Percentiles rank a stretch among this genome's conserved stretches.
Conservation (phyloP, 805 yeast genomes). For the Danielia reshetovae region DNA sequence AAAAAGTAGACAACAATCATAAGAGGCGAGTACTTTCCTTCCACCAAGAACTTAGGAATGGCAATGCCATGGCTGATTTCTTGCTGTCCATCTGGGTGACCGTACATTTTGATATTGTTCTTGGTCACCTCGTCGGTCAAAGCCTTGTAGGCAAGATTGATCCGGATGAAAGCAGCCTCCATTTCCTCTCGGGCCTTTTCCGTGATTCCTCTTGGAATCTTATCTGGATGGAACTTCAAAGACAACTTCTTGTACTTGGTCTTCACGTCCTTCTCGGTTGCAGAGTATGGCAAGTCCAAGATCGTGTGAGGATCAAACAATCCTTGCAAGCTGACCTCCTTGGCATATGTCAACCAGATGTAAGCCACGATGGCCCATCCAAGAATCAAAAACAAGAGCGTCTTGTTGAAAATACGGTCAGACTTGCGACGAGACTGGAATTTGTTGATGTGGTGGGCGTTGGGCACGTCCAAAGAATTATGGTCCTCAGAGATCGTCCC, state of each 20-base stretch:
- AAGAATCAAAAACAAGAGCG: conserved; percentile 27
- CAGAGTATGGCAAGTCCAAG: conserved; percentile 63
- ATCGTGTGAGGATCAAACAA: conserved; percentile 90
- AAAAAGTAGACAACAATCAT: conserved; percentile 61
- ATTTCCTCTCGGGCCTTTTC: conserved; percentile 52
- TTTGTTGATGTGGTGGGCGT: conserved; percentile 18
- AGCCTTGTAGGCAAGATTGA: conserved; percentile 91
- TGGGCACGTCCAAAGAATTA: conserved; percentile 25
- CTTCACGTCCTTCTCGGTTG: conserved; percentile 74
- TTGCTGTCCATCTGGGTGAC: conserved; percentile 98
- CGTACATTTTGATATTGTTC: conserved; percentile 79
- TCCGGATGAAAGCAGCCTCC: conserved; percentile 75
- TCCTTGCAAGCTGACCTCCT: conserved; percentile 43
- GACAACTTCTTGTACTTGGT: conserved; percentile 83
- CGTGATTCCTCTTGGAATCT: conserved; percentile 61
- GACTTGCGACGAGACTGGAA: conserved; percentile 27
- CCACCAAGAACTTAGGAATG: conserved; percentile 84
- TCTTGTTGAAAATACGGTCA: conserved; percentile 36
- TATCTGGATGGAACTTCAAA: conserved; percentile 90
- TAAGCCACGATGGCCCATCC: conserved; percentile 63
- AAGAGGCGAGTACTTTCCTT: conserved; percentile 68
- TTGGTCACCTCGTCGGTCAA: conserved; percentile 84
- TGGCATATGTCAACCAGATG: conserved; percentile 33
- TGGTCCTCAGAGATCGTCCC: conserved; percentile 32
- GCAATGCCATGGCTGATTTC: conserved; percentile 91